A percentile compares a stretch with the other conserved stretches of the same genome.
Evolutionary conservation across 805 yeast species (phyloP).

Genomic region (Torulaspora delbrueckii): DNA sequence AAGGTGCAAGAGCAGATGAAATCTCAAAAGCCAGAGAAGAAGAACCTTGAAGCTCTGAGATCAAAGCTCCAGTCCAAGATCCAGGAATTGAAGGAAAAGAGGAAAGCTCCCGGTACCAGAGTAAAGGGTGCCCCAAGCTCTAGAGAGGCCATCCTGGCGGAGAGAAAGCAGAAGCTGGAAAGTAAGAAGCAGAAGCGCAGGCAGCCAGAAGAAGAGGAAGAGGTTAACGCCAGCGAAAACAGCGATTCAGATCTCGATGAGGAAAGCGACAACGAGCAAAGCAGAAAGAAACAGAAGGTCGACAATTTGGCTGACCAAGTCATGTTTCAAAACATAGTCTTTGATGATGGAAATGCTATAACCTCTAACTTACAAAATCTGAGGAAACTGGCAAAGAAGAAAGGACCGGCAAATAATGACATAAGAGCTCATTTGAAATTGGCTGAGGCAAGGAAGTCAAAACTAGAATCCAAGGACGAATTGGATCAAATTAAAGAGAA

Average conservation of each 20-base stretch:
- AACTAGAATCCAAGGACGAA: slow-evolving; percentile 55
- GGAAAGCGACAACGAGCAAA: slow-evolving; percentile 21
- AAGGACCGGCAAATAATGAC: slow-evolving; percentile 85
- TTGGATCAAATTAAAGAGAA: slow-evolving; percentile 51
- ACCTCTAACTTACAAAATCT: slow-evolving; percentile 63
- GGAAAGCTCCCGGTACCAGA: slow-evolving; percentile 89
- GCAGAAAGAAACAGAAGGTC: slow-evolving; percentile 33
- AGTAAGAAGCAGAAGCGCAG: slow-evolving; percentile 37
- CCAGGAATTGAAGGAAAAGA: slow-evolving; percentile 59
- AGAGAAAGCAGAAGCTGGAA: slow-evolving; percentile 47
- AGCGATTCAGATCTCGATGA: slow-evolving; percentile 36
- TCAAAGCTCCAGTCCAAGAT: slow-evolving; percentile 77
- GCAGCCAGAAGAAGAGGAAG: slow-evolving; percentile 36
- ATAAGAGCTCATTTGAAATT: slow-evolving; percentile 73
- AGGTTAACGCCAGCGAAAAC: slow-evolving; percentile 27
- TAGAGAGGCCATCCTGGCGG: slow-evolving; percentile 71
- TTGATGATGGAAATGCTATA: slow-evolving; percentile 73
- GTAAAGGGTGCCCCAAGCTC: slow-evolving; percentile 78
- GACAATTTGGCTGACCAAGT: slow-evolving; percentile 39
- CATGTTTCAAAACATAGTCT: slow-evolving; percentile 75
- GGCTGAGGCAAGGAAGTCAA: slow-evolving; percentile 68
- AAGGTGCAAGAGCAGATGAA: slow-evolving; percentile 23
- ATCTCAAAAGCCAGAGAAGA: slow-evolving; percentile 37
- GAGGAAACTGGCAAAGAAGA: slow-evolving; percentile 50
- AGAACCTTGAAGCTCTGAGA: slow-evolving; percentile 58